phyloP scores from a whole-genome alignment of 2,329 filamentous ascomycete species.

The Cercospora janseana region DNA sequence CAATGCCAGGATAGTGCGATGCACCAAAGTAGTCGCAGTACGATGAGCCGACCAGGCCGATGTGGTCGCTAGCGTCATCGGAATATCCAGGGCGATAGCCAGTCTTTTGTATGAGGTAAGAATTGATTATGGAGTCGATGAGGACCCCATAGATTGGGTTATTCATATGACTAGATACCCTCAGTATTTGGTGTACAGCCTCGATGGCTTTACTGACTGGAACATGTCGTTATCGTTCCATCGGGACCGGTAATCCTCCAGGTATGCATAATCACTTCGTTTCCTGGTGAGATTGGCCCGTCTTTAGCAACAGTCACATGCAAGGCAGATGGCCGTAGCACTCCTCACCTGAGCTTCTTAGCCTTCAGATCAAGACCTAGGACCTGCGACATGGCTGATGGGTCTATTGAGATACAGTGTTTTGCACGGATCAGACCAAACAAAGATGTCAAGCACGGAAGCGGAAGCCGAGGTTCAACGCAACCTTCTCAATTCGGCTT shows the following conservation, averaged over 20 bases:
- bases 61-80: slow-evolving; percentile 69
- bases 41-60: slow-evolving; percentile 80
- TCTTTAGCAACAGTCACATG: no score
- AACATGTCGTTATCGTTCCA: slow-evolving; percentile 98
- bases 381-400: slow-evolving; percentile 38
- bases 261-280: slow-evolving; percentile 72
- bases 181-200: no score
- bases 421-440: no score
- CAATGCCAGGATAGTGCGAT: slow-evolving; percentile 75
- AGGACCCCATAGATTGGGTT: slow-evolving; percentile 51
- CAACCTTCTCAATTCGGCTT: background rate
- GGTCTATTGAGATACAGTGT: background rate
- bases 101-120: slow-evolving; percentile 79
- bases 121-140: slow-evolving; percentile 83
- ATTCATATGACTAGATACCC: slow-evolving; percentile 50
- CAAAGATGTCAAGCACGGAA: background rate
- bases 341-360: slow-evolving; percentile 23
- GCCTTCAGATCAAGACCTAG: slow-evolving; percentile 42
- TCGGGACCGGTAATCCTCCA: slow-evolving; percentile 79
- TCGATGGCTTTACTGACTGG: slow-evolving; percentile 40
- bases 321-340: no score
- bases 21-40: slow-evolving; percentile 78
- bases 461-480: slow-evolving; percentile 9
- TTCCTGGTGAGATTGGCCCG: slow-evolving; percentile 31
- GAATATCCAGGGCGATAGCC: slow-evolving; percentile 61